Evolutionary conservation across 805 yeast species (phyloP).

Genomic region (Clavispora fructus): DNA sequence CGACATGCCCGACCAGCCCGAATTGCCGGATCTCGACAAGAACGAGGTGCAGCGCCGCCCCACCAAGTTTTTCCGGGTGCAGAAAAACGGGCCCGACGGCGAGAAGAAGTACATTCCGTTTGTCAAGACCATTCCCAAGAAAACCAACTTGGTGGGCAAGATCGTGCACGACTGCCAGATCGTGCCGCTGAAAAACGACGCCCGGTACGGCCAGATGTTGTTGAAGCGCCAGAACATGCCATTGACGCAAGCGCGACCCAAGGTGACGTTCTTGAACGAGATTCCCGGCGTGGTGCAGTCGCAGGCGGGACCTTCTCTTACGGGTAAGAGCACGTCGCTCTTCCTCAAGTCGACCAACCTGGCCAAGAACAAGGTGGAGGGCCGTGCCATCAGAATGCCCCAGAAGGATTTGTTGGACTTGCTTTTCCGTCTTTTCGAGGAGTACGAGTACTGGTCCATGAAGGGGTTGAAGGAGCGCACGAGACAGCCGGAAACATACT

Average conservation of each 20-base stretch:
- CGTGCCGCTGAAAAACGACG: slow-evolving; percentile 70
- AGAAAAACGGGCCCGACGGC: slow-evolving; percentile 24
- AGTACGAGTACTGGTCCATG: slow-evolving; percentile 94
- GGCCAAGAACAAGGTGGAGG: slow-evolving; percentile 53
- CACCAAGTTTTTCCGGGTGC: slow-evolving; percentile 23
- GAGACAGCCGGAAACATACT: slow-evolving; percentile 88
- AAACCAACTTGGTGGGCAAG: slow-evolving; percentile 80
- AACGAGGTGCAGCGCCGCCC: slow-evolving; percentile 16
- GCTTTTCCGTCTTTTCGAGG: slow-evolving; percentile 84
- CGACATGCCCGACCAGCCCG: slow-evolving; percentile 50
- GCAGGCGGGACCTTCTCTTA: slow-evolving; percentile 79
- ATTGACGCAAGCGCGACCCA: slow-evolving; percentile 46
- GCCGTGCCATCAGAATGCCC: slow-evolving; percentile 92
- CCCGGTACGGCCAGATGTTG: slow-evolving; percentile 61
- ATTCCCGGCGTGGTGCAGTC: slow-evolving; percentile 86
- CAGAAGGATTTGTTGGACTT: slow-evolving; percentile 85
- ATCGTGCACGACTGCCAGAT: slow-evolving; percentile 90
- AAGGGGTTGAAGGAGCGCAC: slow-evolving; percentile 92
- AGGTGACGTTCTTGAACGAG: slow-evolving; percentile 67
- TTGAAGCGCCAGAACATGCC: slow-evolving; percentile 44
- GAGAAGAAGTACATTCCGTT: slow-evolving; percentile 59
- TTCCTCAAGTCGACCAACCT: slow-evolving; percentile 48
- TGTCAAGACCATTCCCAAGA: slow-evolving; percentile 83
- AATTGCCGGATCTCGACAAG: slow-evolving; percentile 16
- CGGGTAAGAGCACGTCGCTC: slow-evolving; percentile 59